Evolutionary conservation across 169 alveolate species (phyloP), one percentile per base, ranked within the genome.

Genomic region (Cystoisospora suis): DNA sequence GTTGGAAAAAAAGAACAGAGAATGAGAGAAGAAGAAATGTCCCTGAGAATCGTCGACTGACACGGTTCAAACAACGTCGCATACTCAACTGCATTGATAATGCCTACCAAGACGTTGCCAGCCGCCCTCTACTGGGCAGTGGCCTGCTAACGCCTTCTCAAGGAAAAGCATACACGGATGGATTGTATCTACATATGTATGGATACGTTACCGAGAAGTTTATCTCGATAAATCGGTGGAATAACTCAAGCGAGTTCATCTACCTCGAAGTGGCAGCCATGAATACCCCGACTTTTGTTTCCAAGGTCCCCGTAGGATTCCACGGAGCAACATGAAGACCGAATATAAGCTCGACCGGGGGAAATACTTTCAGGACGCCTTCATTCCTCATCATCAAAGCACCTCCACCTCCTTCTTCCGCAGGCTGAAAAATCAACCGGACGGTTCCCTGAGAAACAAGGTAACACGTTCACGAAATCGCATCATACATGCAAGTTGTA

Each of bases 351-450:
- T 23, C 61, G 20, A 75, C 89, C 40, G 75, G 29, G 38, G 92
- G 94, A 12, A 27, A 42, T 44, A 32, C 45, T 27, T 58, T 49
- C 32, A 86, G 49, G 49, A 81, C 69, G 32, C 89, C 94, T 77
- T 91, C 92, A 1, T 72, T 88, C 32, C 81, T 81, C 92, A 87
- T 87, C 92, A 87, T 91, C 58, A 5, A 23, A 29, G 92, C 95
- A 12, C 95, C 93, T n/a, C 58, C 91, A 12, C 91, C 90, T 40
- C 93, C 93, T 81, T 83, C 94, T 46, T 92, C 94, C 3, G 94
- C 95, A 15, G 95, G 95, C 81, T 88, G 93, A 44, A 92, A 92
- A 49, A 92, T 83, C 70, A 92, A 77, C 46, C 89, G 91, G 32
- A 92, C 92, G 36, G 95, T 92, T 27, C 95, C 95, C 95, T 92